Percentiles rank a stretch among this genome's conserved stretches.
Evolutionary conservation across 2,329 filamentous ascomycete species (phyloP).

Genomic region (Nothophaeocryptopus gaeumannii): DNA sequence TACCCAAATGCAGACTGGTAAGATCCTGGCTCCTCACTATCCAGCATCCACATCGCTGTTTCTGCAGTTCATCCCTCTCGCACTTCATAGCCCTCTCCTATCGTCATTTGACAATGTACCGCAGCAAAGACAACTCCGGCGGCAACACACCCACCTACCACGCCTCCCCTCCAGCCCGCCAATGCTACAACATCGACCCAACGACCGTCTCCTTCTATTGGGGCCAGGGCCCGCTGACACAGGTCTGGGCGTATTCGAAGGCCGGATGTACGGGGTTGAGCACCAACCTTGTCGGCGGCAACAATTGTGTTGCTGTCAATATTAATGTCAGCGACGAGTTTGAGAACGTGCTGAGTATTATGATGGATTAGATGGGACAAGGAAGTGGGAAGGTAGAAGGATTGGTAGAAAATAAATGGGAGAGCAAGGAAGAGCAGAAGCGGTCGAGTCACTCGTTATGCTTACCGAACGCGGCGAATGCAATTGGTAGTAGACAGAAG

Average conservation of each 20-base stretch:
- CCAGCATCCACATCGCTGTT: too few relatives aligned
- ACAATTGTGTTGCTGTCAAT: slow-evolving; percentile 2
- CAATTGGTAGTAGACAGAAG: too few relatives aligned
- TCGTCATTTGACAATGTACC: too few relatives aligned
- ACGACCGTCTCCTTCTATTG: slow-evolving; percentile 2
- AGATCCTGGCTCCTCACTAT: too few relatives aligned
- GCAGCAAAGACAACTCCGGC: slow-evolving; percentile 5
- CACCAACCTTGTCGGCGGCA: slow-evolving; percentile 4
- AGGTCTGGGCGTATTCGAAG: slow-evolving; percentile 8
- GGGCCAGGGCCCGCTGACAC: slow-evolving; percentile 2
- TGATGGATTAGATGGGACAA: slow-evolving; percentile 3
- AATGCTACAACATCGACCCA: slow-evolving; percentile 9
- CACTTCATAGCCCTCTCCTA: too few relatives aligned
- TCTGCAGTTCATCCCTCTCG: too few relatives aligned
- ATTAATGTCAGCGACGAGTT: slow-evolving; percentile 6
- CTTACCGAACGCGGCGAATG: too few relatives aligned
- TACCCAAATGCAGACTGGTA: slow-evolving; percentile 3
- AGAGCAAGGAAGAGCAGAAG: too few relatives aligned
- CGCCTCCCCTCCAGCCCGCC: slow-evolving; percentile 3
- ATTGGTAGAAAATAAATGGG: too few relatives aligned
- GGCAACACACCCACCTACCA: slow-evolving; percentile 10
- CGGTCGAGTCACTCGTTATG: too few relatives aligned
- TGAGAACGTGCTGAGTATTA: slow-evolving; percentile 5
- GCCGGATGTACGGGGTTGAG: slow-evolving; percentile 4
- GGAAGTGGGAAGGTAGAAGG: too few relatives aligned